Conservation (phyloP, 139 green algal genomes). For the Protoeuglena noctilucae region DNA sequence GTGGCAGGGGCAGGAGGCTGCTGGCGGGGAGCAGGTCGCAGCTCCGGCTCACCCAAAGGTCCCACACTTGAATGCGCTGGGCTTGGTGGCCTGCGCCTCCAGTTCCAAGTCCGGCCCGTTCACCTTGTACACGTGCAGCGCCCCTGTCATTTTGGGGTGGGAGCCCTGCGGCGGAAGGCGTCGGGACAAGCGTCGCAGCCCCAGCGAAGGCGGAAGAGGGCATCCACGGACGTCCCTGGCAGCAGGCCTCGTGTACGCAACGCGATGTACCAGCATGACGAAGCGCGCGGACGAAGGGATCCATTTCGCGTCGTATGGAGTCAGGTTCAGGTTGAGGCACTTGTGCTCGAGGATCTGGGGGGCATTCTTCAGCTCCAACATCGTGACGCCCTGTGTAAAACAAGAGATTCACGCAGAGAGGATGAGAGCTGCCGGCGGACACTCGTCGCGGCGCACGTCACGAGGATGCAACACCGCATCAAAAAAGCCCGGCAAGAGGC, state of each 20-base stretch:
- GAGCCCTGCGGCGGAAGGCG: too few relatives aligned
- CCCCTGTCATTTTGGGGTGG: slow-evolving; percentile 43
- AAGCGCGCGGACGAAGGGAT: slow-evolving; percentile 63
- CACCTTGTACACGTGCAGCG: slow-evolving; percentile 60
- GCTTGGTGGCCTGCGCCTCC: slow-evolving; percentile 33
- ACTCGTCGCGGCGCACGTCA: too few relatives aligned
- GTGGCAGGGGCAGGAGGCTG: background rate
- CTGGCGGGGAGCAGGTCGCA: background rate
- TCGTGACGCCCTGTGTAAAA: background rate
- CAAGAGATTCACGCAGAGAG: too few relatives aligned
- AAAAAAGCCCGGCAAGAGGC: too few relatives aligned
- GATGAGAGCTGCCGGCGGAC: background rate
- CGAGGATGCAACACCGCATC: too few relatives aligned
- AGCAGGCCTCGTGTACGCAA: too few relatives aligned
- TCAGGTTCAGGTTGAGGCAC: slow-evolving; percentile 50
- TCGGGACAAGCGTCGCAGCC: too few relatives aligned
- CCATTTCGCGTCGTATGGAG: slow-evolving; percentile 71
- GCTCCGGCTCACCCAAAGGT: slow-evolving; percentile 16
- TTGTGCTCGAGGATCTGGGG: slow-evolving; percentile 68
- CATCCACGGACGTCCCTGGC: too few relatives aligned
- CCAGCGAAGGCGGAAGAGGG: too few relatives aligned
- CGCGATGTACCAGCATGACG: too few relatives aligned
- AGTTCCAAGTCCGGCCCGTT: slow-evolving; percentile 39
- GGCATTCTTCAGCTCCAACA: background rate
- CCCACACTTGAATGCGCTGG: slow-evolving; percentile 50